Evolutionary conservation across 352 stramenopile genomes (phyloP).

Genomic region (Pythium angustatum): DNA sequence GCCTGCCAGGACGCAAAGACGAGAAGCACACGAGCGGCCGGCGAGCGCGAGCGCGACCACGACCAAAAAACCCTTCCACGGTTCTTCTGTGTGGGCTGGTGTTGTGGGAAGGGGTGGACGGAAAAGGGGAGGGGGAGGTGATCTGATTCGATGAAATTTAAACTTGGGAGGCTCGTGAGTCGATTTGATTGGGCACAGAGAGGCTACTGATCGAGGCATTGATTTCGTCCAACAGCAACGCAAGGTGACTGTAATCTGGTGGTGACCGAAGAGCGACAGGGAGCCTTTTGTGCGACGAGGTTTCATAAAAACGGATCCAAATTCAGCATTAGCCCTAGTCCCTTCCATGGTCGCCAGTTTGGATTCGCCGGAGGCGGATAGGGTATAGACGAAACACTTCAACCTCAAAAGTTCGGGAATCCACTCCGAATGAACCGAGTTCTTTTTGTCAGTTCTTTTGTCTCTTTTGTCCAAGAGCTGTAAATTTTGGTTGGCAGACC

Average conservation of each 20-base stretch:
- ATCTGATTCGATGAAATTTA: conserved; percentile 25
- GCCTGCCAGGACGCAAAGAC: conserved; percentile 22
- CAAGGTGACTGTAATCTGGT: conserved; percentile 22
- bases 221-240: conserved; percentile 16
- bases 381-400: conserved; percentile 24
- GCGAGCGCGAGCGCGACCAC: conserved; percentile 1
- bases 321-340: conserved; percentile 14
- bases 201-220: neutral
- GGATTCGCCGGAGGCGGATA: conserved; percentile 4
- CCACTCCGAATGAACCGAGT: too few species aligned
- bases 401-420: conserved; percentile 8
- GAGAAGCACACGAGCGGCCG: conserved; percentile 12
- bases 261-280: conserved; percentile 20
- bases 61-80: conserved; percentile 10
- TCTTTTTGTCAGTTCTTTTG: too few species aligned
- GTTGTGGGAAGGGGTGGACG: neutral
- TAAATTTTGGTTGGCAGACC: too few species aligned
- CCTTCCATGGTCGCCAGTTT: conserved; percentile 23
- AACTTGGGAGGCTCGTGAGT: neutral
- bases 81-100: neutral
- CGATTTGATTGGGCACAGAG: neutral
- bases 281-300: conserved; percentile 23
- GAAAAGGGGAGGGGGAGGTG: conserved; percentile 3
- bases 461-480: too few species aligned
- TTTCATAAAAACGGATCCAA: conserved; percentile 56